Percentiles rank a stretch among this genome's conserved stretches.
phyloP scores from a whole-genome alignment of 441 rosid species.

The Rhodomyrtus psidioides region DNA sequence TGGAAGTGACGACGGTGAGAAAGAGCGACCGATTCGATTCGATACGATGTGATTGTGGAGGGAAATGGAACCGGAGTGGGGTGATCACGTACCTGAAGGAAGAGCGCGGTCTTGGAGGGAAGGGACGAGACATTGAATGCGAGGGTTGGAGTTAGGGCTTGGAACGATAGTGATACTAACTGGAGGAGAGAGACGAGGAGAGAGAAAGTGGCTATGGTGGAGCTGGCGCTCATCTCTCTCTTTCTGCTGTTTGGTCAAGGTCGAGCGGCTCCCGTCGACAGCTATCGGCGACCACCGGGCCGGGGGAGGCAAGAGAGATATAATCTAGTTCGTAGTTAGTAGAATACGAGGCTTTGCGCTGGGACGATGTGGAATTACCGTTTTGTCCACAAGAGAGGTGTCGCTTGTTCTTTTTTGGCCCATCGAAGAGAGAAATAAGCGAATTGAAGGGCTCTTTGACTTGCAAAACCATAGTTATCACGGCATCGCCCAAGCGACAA shows the following conservation, averaged over 20 bases:
- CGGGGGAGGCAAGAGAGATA: neutral
- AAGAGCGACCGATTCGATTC: neutral
- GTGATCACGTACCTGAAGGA: constrained; percentile 37
- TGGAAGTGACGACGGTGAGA: neutral
- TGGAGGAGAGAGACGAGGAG: constrained; percentile 14
- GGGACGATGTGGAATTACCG: neutral
- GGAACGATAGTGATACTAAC: neutral
- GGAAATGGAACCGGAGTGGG: neutral
- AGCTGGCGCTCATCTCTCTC: neutral
- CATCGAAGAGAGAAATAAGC: neutral
- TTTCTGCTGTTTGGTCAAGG: neutral
- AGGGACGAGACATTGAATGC: neutral
- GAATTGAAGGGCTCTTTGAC: neutral
- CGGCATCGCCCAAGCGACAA: too few relatives aligned
- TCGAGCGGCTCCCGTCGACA: neutral
- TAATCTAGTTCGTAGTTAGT: neutral
- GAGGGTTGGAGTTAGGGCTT: constrained; percentile 6
- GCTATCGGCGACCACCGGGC: neutral
- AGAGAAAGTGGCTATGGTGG: constrained; percentile 1
- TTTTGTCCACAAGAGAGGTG: neutral
- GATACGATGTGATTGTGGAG: neutral
- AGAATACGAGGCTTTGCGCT: neutral
- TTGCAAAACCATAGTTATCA: too few relatives aligned
- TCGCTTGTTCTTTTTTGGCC: neutral
- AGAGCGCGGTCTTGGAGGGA: constrained; percentile 1